Conservation (phyloP, 2,329 filamentous ascomycete species). For the Elsinoe ampelina region DNA sequence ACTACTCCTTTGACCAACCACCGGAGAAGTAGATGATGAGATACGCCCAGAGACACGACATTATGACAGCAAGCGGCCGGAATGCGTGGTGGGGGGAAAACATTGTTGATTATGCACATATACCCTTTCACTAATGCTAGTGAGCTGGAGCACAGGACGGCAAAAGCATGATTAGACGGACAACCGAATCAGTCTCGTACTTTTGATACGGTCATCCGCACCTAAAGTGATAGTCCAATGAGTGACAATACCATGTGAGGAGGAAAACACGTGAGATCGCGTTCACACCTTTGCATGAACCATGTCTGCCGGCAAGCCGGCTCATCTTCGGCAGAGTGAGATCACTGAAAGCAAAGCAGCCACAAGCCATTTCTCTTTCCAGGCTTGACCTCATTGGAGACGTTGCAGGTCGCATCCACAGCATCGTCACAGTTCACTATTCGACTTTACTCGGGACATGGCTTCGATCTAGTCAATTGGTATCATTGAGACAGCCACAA, state of each 20-base stretch:
- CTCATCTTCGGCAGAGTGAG: conserved; percentile 5
- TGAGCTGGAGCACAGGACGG: background rate
- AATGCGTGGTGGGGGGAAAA: too few species aligned
- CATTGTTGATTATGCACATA: background rate
- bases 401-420: conserved; percentile 1
- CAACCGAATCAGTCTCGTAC: too few species aligned
- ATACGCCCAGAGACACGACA: background rate
- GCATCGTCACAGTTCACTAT: conserved; percentile 10
- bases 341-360: background rate
- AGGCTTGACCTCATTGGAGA: conserved; percentile 3
- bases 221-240: background rate
- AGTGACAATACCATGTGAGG: background rate
- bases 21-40: conserved; percentile 14
- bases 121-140: background rate
- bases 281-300: background rate
- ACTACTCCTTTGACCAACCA: conserved; percentile 56
- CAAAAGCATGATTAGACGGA: background rate
- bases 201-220: too few species aligned
- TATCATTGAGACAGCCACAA: conserved; percentile 12
- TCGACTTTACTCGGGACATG: conserved; percentile 6
- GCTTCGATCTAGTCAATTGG: conserved; percentile 11
- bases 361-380: conserved; percentile 6
- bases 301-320: background rate
- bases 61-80: background rate
- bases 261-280: background rate